These are phyloP conservation scores for Suillus tomentosus DNA, from an alignment of 768 basidiomycete genomes.

Conservation along the genomic window DNA sequence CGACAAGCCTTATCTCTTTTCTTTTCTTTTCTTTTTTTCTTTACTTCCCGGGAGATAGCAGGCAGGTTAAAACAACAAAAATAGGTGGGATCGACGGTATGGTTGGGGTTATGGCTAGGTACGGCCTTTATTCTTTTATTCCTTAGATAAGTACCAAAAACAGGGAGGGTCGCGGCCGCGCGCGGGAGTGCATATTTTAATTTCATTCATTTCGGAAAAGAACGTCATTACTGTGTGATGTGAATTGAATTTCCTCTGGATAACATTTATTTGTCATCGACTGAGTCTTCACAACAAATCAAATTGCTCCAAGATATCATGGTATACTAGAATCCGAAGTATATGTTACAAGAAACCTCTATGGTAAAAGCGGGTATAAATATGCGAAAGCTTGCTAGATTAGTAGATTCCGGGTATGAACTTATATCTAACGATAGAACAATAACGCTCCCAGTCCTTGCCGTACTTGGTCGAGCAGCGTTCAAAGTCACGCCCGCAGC, in stretches of 20 bases:
- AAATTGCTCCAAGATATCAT: neutral
- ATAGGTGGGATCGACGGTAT: neutral
- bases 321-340: neutral
- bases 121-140: neutral
- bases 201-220: no score
- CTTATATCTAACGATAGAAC: constrained; percentile 83
- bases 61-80: neutral
- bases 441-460: constrained; percentile 93
- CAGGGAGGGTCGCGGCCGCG: constrained; percentile 1
- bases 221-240: no score
- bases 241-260: neutral
- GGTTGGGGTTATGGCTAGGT: neutral
- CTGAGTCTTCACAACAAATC: neutral
- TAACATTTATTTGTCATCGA: neutral
- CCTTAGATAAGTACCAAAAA: constrained; percentile 5
- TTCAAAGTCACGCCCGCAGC: constrained; percentile 93
- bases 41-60: neutral
- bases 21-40: neutral
- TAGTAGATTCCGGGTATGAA: constrained; percentile 90
- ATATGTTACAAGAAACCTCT: neutral
- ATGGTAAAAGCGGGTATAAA: constrained; percentile 13
- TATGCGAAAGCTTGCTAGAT: constrained; percentile 9
- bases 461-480: constrained; percentile 91
- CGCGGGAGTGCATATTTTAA: neutral
- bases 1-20: neutral